These are phyloP conservation scores for Gentiana dahurica DNA, from an alignment of 257 asterid species.

Conservation along the genomic window DNA sequence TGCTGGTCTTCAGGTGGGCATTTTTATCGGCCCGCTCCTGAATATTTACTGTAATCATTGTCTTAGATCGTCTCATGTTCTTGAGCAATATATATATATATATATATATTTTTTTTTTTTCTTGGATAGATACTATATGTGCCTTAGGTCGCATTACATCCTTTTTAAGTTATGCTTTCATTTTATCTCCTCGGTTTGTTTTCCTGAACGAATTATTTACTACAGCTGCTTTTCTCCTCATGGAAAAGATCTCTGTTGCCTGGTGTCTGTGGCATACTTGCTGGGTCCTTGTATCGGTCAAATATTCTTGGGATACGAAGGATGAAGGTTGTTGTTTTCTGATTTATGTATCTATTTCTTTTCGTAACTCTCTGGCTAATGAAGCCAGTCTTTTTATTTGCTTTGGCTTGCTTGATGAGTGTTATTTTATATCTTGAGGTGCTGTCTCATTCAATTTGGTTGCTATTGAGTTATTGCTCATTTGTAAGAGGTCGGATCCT, in stretches of 20 bases:
- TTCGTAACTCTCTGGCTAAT: not conserved
- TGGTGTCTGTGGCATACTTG: slow-evolving; percentile 91
- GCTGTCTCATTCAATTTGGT: not conserved
- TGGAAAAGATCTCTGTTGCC: slow-evolving; percentile 97
- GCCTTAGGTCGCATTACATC: not conserved
- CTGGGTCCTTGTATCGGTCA: slow-evolving; percentile 84
- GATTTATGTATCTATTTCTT: not conserved
- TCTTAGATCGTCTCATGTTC: not conserved
- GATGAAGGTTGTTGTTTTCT: slow-evolving; percentile 52
- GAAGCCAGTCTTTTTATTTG: not conserved
- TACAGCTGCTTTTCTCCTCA: slow-evolving; percentile 89
- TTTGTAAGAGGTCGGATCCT: too few species aligned
- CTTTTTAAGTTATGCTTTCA: slow-evolving; percentile 1
- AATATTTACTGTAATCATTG: too few species aligned
- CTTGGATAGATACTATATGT: not conserved
- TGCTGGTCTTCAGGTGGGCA: slow-evolving; percentile 93
- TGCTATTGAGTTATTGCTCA: not conserved
- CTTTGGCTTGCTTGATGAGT: not conserved
- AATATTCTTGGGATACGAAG: slow-evolving; percentile 58
- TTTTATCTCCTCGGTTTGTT: slow-evolving; percentile 9
- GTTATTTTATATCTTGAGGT: not conserved
- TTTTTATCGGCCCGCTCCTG: slow-evolving; percentile 3
- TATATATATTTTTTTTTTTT: too few species aligned
- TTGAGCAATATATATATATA: not conserved
- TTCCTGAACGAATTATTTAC: not conserved